Evolutionary conservation across 1,284 basidiomycete species (phyloP).

Genomic region (Pseudozyma tsukubaensis): DNA sequence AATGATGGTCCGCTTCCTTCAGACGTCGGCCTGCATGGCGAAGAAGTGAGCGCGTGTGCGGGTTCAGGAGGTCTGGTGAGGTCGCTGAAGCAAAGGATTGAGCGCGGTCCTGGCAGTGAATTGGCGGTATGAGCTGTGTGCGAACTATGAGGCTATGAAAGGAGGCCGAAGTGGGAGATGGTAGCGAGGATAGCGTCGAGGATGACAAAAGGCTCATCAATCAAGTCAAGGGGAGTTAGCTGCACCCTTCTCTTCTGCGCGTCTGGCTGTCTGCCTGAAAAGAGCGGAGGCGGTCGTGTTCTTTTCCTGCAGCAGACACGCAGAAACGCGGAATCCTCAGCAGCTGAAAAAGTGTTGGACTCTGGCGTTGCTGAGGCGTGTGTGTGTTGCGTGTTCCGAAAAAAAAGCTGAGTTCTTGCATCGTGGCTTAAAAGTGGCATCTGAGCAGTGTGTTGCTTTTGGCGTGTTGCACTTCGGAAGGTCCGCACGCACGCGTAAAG

Average conservation of each 20-base stretch:
- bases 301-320: background rate
- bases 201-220: constrained; percentile 3
- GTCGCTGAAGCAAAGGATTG: no score
- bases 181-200: background rate
- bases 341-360: constrained; percentile 4
- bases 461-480: background rate
- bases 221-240: background rate
- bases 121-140: background rate
- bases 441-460: constrained; percentile 6
- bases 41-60: no score
- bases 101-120: background rate
- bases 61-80: no score
- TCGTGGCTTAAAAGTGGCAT: background rate
- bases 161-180: background rate
- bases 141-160: background rate
- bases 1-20: background rate
- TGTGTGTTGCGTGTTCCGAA: constrained; percentile 2
- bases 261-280: background rate
- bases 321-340: background rate
- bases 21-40: no score
- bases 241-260: background rate
- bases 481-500: constrained; percentile 10
- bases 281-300: background rate
- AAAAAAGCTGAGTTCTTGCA: constrained; percentile 8
- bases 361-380: background rate